Evolutionary conservation across 1,284 basidiomycete genomes (phyloP), one percentile per base, ranked within the genome.

Genomic region (Cutaneotrichosporon daszewskae): DNA sequence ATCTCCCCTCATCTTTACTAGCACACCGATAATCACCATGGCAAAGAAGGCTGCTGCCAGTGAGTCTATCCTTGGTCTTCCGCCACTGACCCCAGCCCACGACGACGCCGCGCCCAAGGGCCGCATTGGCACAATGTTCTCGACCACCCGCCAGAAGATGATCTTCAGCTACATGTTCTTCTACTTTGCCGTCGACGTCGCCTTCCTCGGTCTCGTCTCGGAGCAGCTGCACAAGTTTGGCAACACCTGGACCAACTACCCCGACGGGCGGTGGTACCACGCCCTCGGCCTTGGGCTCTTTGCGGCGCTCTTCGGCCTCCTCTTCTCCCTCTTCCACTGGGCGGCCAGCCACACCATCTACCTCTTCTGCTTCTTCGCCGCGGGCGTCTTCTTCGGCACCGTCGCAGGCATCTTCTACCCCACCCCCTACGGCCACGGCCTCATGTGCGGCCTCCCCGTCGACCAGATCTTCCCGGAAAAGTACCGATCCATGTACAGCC

Each of bases 131-230:
- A 33, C 26, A 17, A 32, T 57, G 27, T 57, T 62, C 52, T 41
- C 32, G 13, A 53, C 55, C 28, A 16, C 12, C 1, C 58, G 60
- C 37, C 55, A 60, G 47, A 60, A 38, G 31, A 20, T 48, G 16
- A 73, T 76, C n/a, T 71, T 79, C 41, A 59, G 72, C 37, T 77
- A 78, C 65, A 79, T 75, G 50, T 75, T 76, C 13, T 69, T 79
- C 38, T 77, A 76, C 51, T 73, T 75, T n/a, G 68, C 55, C 17
- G 69, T 77, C 45, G 75, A 78, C 52, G 71, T 77, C 34, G 59
- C 73, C 25, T 38, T 59, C 23, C 58, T 65, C 19, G 64, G 64
- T 49, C 56, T 67, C 26, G 53, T 65, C 24, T 60, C 60, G 13
- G 38, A 65, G 40, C 63, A 67, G 47, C 54, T 67, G 36, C 57